These are phyloP conservation scores for Bipolaris cookei DNA, from an alignment of 2,329 filamentous ascomycete genomes.

Conservation along the genomic window DNA sequence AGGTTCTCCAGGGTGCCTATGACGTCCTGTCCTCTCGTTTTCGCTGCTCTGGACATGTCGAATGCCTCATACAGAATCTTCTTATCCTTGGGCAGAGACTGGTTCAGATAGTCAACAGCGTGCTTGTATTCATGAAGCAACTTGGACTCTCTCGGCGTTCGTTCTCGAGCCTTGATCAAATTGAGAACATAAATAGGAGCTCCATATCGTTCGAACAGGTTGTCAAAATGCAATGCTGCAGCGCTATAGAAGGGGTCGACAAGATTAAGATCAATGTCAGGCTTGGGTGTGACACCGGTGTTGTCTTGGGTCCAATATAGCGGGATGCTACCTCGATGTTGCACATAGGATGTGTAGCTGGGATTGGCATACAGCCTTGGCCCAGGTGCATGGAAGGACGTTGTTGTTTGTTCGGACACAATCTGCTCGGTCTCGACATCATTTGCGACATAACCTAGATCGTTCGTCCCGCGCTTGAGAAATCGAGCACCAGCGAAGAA, in stretches of 20 bases:
- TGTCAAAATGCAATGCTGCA: constrained; percentile 91
- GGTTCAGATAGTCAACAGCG: constrained; percentile 90
- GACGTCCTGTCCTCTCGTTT: constrained; percentile 88
- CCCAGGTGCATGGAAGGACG: constrained; percentile 92
- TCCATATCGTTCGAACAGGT: constrained; percentile 91
- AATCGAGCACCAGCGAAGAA: constrained; percentile 95
- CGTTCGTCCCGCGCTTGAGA: constrained; percentile 91
- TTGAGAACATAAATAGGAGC: constrained; percentile 91
- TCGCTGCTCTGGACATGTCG: constrained; percentile 97
- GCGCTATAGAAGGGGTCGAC: constrained; percentile 95
- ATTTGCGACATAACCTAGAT: constrained; percentile 94
- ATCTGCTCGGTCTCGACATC: constrained; percentile 99
- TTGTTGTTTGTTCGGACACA: constrained; percentile 90
- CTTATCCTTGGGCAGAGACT: constrained; percentile 82
- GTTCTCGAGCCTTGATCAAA: constrained; percentile 82
- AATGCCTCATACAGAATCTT: constrained; percentile 94
- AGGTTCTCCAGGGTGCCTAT: constrained; percentile 90
- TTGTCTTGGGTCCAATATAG: constrained; percentile 98
- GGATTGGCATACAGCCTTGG: constrained; percentile 85
- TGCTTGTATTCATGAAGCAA: constrained; percentile 85
- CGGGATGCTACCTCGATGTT: constrained; percentile 95
- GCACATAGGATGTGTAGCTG: constrained; percentile 93
- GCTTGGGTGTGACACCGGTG: constrained; percentile 93
- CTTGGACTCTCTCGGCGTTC: constrained; percentile 89
- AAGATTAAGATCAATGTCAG: constrained; percentile 93